Evolutionary conservation across 108 stramenopile genomes (phyloP).

Genomic region (Cyclotella atomus): DNA sequence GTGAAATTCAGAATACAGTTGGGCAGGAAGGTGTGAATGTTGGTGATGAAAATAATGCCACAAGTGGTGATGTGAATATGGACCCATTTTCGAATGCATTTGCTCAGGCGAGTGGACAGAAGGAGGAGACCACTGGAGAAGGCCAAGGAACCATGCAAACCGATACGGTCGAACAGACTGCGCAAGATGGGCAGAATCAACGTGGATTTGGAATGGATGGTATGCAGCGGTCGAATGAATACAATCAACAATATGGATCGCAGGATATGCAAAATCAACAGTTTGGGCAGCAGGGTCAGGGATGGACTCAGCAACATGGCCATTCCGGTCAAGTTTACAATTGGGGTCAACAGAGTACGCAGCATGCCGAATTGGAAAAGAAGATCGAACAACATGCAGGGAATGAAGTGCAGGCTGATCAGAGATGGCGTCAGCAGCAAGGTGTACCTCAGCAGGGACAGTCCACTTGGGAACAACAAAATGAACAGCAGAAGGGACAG

Average conservation of each 20-base stretch:
- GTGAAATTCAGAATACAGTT: background rate
- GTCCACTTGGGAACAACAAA: conserved; percentile 14
- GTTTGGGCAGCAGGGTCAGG: background rate
- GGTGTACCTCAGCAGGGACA: background rate
- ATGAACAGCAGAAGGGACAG: conserved; percentile 5
- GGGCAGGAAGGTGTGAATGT: background rate
- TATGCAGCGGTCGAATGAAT: background rate
- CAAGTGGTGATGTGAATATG: conserved; percentile 21
- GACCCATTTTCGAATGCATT: conserved; percentile 48
- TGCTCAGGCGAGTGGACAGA: conserved; percentile 2
- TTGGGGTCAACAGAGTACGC: background rate
- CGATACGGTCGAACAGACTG: background rate
- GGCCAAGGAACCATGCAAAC: background rate
- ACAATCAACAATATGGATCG: background rate
- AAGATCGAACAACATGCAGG: background rate
- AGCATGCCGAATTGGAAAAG: background rate
- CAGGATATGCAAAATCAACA: background rate
- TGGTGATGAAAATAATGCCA: conserved; percentile 1
- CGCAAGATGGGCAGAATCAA: background rate
- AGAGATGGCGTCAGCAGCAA: background rate
- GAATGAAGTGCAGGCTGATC: background rate
- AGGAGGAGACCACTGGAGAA: background rate
- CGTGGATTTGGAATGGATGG: background rate
- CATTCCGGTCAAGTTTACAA: background rate
- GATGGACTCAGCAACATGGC: background rate